Evolutionary conservation across 1,139 yeast species (phyloP), one percentile per base, ranked within the genome.

Genomic region (Yamadazyma sp.): DNA sequence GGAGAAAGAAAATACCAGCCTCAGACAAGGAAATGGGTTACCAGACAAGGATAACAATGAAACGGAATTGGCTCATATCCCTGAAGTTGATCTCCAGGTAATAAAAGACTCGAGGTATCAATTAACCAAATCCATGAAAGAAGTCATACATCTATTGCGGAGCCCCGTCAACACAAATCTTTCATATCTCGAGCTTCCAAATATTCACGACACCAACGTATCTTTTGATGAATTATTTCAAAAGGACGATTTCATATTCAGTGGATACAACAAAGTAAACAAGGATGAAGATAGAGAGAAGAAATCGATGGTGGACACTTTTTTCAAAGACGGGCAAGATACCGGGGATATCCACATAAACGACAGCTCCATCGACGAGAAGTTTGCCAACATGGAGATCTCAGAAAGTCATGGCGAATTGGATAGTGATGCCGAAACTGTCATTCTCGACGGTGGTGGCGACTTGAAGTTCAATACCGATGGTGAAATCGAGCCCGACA

Each of bases 91-190:
- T 46, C 56, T 73, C 25, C 60, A 52, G 46, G 50, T 61, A 4
- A 67, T 73, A 37, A 66, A 68, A 45, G 58, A 64, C 35, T 64
- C 76, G 3, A 54, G 75, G 28, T 56, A 60, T 36, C 72, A 65
- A 41, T 59, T 73, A 39, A 62, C 71, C 11, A 58, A 61, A 34
- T 64, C 74, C 17, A 70, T 72, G 68, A 63, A 59, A 41, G 77
- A 73, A 42, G 67, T 73, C 7, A 61, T 69, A 16, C 61, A 64
- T 33, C 56, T 73, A 35, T 57, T 73, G 33, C 64, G 66, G 45
- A 62, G 71, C 5, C 77, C 76, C 1, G 44, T 45, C 1, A 47
- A 42, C 35, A 37, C 50, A 6, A 48, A 47, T 32, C 40, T 47
- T 20, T 52, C 47, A 22, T 47, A 46, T 28, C 43, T 50, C 17